These are phyloP conservation scores for Neoboletus magnificus DNA, from an alignment of 768 basidiomycete genomes.

Conservation along the genomic window DNA sequence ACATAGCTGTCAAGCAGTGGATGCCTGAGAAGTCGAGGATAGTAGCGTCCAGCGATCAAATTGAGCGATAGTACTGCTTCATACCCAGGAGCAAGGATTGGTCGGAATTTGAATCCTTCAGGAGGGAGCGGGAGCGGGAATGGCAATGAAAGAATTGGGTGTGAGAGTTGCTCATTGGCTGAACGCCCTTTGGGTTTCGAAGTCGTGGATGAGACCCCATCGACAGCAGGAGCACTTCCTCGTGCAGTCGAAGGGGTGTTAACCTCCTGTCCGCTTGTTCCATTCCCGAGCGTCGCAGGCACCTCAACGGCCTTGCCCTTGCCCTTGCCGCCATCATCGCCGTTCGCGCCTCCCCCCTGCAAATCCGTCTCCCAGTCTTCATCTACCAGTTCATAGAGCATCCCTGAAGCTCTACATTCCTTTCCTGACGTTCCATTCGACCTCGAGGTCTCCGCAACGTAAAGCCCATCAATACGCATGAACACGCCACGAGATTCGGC, in stretches of 20 bases:
- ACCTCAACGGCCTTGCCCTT: slow-evolving; percentile 33
- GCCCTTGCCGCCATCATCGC: slow-evolving; percentile 19
- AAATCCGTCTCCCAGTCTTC: slow-evolving; percentile 53
- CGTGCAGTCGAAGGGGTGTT: slow-evolving; percentile 7
- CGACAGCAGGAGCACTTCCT: slow-evolving; percentile 17
- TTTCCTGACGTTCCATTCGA: slow-evolving; percentile 40
- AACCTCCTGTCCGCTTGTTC: not conserved
- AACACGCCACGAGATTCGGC: slow-evolving; percentile 56
- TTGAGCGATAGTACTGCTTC: slow-evolving; percentile 69
- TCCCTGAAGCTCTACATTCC: slow-evolving; percentile 68
- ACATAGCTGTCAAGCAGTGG: slow-evolving; percentile 50
- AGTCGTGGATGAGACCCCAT: slow-evolving; percentile 9
- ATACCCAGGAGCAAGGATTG: slow-evolving; percentile 56
- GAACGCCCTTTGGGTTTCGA: slow-evolving; percentile 16
- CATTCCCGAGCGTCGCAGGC: slow-evolving; percentile 8
- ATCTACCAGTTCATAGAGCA: slow-evolving; percentile 77
- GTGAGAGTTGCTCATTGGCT: slow-evolving; percentile 35
- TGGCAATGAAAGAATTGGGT: slow-evolving; percentile 30
- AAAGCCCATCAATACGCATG: slow-evolving; percentile 65
- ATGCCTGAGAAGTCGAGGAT: slow-evolving; percentile 66
- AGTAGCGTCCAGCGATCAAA: slow-evolving; percentile 77
- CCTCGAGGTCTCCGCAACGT: slow-evolving; percentile 52
- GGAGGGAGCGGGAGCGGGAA: slow-evolving; percentile 62
- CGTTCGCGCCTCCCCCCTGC: slow-evolving; percentile 27
- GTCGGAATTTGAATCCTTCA: slow-evolving; percentile 63